phyloP scores from a whole-genome alignment of 1,284 basidiomycete species.

The Porodaedalea pini region DNA sequence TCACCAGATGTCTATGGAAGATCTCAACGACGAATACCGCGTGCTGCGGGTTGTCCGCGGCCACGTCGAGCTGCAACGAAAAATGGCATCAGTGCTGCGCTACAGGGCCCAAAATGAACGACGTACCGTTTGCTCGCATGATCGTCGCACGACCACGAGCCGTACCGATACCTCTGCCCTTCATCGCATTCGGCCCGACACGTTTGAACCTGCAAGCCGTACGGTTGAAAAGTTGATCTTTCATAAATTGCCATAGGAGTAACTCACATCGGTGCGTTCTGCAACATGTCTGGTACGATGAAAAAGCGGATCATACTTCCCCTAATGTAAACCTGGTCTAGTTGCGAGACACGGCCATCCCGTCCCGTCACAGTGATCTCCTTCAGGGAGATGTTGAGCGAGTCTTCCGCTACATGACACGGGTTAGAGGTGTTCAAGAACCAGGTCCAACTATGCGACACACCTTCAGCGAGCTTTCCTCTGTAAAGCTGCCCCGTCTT shows the following conservation, averaged over 20 bases:
- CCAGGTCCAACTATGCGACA: conserved; percentile 23
- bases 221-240: conserved; percentile 19
- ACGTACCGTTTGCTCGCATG: conserved; percentile 66
- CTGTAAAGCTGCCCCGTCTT: conserved; percentile 97
- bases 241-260: background rate
- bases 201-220: conserved; percentile 86
- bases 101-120: conserved; percentile 30
- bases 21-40: conserved; percentile 72
- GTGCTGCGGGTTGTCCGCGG: conserved; percentile 68
- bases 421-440: conserved; percentile 23
- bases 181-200: conserved; percentile 97
- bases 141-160: conserved; percentile 96
- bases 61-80: conserved; percentile 69
- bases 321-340: conserved; percentile 98
- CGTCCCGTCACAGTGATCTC: conserved; percentile 98
- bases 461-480: conserved; percentile 95
- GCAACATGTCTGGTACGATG: conserved; percentile 99
- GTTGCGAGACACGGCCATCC: conserved; percentile 97
- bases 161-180: conserved; percentile 97
- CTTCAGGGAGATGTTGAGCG: conserved; percentile 93
- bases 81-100: conserved; percentile 21
- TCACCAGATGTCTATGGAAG: background rate
- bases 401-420: conserved; percentile 83
- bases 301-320: conserved; percentile 98
- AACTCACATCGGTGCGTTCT: conserved; percentile 97